Evolutionary conservation across 140 eudicot genomes (phyloP), one percentile per base, ranked within the genome.

Genomic region (Flaveria floridana): DNA sequence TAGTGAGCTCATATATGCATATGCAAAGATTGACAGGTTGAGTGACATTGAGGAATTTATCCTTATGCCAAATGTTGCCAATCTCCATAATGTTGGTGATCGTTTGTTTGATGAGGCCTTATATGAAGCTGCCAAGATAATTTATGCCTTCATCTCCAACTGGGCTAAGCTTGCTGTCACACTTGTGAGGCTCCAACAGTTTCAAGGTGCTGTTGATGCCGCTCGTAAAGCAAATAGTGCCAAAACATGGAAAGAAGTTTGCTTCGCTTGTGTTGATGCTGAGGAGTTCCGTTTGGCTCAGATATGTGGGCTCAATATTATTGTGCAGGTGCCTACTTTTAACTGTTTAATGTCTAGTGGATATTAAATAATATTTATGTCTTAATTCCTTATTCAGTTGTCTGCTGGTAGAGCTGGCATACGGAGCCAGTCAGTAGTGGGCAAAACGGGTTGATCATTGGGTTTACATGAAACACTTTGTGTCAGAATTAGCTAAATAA

Each of bases 201-300:
- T 88, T 75, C 97, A 95, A 91, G 97, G 99, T 41, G 97, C 97
- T 37, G 99, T 91, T 74, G 99, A 95, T 82, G 99, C 99, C 7
- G 97, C 99, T 16, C 85, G 99, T 48, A 95, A 95, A 86, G 97
- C 99, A 52, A 95, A 95, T 65, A 95, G 99, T 55, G 85, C 97
- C 20, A 95, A 95, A 82, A 95, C 99, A 28, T 95, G 99, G 99
- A 95, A 95, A 82, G 99, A 95, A 89, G 97, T 95, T 53, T 95
- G 99, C 85, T 95, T 95, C 28, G 97, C 99, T 77, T 95, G 99
- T 85, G 99, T 95, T 76, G 99, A 95, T 84, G 97, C 97, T 9
- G 99, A 95, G 83, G 99, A 95, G 88, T 95, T 91, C 85, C 97
- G 97, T 4, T 89, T 95, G 86, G 99, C 99, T 76, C 99, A 95